These are phyloP conservation scores for Diaporthe sp. DNA, from an alignment of 2,329 filamentous ascomycete genomes.

Conservation along the genomic window DNA sequence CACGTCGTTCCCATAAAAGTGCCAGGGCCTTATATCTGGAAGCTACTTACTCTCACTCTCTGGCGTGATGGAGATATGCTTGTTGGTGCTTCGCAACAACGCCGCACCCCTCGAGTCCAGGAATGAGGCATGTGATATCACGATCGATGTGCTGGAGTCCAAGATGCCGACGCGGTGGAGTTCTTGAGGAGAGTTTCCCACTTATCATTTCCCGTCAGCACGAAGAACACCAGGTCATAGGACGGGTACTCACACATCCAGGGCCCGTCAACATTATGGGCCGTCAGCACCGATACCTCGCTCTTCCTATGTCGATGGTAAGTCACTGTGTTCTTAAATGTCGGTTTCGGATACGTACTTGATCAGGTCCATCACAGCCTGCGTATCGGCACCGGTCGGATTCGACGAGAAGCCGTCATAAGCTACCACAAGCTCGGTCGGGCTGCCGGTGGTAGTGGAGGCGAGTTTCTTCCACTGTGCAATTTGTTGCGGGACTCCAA, in stretches of 20 bases:
- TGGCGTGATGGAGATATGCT: conserved; percentile 68
- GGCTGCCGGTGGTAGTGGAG: background rate
- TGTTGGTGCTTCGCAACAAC: conserved; percentile 61
- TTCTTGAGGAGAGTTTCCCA: conserved; percentile 6
- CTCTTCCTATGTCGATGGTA: background rate
- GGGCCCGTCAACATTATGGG: background rate
- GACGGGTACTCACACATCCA: background rate
- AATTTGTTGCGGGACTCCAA: background rate
- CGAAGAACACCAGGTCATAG: background rate
- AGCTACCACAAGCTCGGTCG: conserved; percentile 3
- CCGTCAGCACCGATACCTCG: background rate
- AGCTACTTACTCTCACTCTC: conserved; percentile 60
- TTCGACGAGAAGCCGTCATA: background rate
- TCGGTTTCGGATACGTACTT: background rate
- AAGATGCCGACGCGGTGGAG: conserved; percentile 47
- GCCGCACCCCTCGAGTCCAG: conserved; percentile 53
- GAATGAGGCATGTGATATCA: conserved; percentile 66
- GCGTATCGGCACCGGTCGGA: background rate
- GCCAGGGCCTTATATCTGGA: background rate
- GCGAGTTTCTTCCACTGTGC: background rate
- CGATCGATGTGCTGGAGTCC: conserved; percentile 59
- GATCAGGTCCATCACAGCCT: background rate
- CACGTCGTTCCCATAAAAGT: background rate
- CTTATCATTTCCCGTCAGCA: background rate
- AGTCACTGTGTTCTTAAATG: background rate